Evolutionary conservation across 176 grass and related monocot genomes (phyloP).

Genomic region (Luzula sylvatica): DNA sequence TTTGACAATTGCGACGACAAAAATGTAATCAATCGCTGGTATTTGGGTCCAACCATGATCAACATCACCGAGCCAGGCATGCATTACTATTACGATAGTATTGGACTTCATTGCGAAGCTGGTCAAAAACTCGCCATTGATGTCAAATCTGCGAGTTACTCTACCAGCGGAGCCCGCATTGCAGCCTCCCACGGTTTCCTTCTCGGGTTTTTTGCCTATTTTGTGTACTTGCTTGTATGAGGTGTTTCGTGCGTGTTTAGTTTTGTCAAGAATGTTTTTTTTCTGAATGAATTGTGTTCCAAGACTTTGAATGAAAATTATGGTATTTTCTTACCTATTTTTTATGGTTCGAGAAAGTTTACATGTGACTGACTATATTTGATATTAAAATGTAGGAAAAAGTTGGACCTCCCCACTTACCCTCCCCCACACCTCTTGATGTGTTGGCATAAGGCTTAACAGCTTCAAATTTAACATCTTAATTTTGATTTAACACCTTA

Average conservation of each 20-base stretch:
- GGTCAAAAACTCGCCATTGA: slow-evolving; percentile 52
- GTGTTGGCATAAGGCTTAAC: no score
- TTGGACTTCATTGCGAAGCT: slow-evolving; percentile 63
- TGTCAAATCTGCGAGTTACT: slow-evolving; percentile 11
- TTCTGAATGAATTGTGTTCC: background rate
- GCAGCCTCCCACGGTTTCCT: background rate
- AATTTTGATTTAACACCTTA: no score
- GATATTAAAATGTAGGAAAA: no score
- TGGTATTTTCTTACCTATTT: no score
- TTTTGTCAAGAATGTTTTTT: background rate
- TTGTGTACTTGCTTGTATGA: background rate
- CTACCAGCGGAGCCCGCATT: slow-evolving; percentile 11
- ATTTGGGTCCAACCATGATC: slow-evolving; percentile 42
- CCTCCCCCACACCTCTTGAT: no score
- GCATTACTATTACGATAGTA: slow-evolving; percentile 53
- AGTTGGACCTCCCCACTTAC: no score
- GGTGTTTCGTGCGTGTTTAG: background rate
- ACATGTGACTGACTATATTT: no score
- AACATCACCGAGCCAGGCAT: slow-evolving; percentile 32
- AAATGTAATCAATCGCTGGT: slow-evolving; percentile 37
- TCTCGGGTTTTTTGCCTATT: slow-evolving; percentile 4
- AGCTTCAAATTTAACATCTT: no score
- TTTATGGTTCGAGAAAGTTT: no score
- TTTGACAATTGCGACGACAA: slow-evolving; percentile 38
- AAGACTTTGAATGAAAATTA: no score